phyloP scores from a whole-genome alignment of 1,139 yeast genomes.

The Debaryomycetaceae sp. region DNA sequence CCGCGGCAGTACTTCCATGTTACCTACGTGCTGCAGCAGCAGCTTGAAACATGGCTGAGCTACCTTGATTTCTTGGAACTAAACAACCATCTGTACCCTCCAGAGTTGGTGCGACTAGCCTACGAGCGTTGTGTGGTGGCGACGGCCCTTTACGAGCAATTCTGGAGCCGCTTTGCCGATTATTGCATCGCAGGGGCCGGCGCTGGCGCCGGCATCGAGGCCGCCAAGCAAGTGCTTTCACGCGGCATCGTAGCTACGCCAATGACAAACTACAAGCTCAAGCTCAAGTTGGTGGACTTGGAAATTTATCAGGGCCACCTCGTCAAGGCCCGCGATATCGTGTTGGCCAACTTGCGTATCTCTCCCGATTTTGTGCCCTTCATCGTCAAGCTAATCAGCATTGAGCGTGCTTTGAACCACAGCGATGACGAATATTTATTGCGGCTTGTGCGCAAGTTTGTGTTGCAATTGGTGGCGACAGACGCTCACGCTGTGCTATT shows the following conservation, averaged over 20 bases:
- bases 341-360: constrained; percentile 22
- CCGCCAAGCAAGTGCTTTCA: constrained; percentile 35
- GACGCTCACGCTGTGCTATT: constrained; percentile 21
- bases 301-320: constrained; percentile 28
- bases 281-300: constrained; percentile 38
- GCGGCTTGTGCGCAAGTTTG: constrained; percentile 20
- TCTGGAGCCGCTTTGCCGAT: constrained; percentile 64
- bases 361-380: constrained; percentile 29
- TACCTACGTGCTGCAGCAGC: constrained; percentile 34
- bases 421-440: constrained; percentile 22
- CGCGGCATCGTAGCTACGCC: constrained; percentile 24
- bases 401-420: constrained; percentile 29
- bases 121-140: constrained; percentile 58
- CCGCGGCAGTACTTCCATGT: constrained; percentile 50
- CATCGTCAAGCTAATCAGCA: constrained; percentile 33
- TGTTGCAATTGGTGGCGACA: constrained; percentile 20
- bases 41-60: constrained; percentile 53
- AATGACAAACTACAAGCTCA: constrained; percentile 17
- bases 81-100: constrained; percentile 24
- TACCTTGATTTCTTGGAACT: constrained; percentile 57
- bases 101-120: constrained; percentile 28
- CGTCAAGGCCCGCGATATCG: constrained; percentile 32
- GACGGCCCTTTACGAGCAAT: constrained; percentile 46
- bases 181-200: constrained; percentile 24
- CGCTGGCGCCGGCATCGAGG: constrained; percentile 17